Evolutionary conservation across 768 basidiomycete species (phyloP).

Genomic region (Leccinum imitatum): DNA sequence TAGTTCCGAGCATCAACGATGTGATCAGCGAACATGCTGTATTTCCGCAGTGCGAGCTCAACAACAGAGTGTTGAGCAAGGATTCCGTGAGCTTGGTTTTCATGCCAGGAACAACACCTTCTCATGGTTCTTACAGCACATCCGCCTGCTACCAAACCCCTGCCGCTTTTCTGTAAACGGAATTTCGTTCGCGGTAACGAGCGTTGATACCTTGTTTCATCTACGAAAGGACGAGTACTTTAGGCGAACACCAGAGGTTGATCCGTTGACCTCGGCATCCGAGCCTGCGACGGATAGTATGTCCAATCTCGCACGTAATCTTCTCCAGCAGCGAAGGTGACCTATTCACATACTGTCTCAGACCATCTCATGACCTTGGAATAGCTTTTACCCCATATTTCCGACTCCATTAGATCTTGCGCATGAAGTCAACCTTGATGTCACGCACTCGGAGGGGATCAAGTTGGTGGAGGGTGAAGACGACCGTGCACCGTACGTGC

Average conservation of each 20-base stretch:
- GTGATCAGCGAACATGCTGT: conserved; percentile 75
- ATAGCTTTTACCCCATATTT: conserved; percentile 93
- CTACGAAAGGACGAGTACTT: conserved; percentile 81
- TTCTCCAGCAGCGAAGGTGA: conserved; percentile 87
- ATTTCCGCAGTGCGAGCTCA: conserved; percentile 77
- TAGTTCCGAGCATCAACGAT: conserved; percentile 85
- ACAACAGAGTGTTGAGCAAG: conserved; percentile 37
- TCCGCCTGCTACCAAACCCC: conserved; percentile 85
- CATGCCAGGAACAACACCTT: neutral
- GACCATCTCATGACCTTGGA: neutral
- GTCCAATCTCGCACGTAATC: conserved; percentile 72
- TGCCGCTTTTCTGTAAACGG: conserved; percentile 83
- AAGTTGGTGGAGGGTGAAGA: conserved; percentile 33
- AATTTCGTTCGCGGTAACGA: conserved; percentile 74
- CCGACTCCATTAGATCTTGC: conserved; percentile 75
- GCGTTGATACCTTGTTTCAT: conserved; percentile 88
- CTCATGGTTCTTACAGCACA: conserved; percentile 49
- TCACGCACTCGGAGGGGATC: conserved; percentile 68
- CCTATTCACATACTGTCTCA: neutral
- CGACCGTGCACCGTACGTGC: conserved; percentile 70
- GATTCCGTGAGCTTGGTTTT: conserved; percentile 48
- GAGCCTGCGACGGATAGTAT: conserved; percentile 67
- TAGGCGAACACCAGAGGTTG: conserved; percentile 63
- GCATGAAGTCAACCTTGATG: conserved; percentile 85
- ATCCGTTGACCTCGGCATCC: conserved; percentile 43